These are phyloP conservation scores for Cicer cuneatum DNA, from an alignment of 306 rosid genomes.

Conservation along the genomic window DNA sequence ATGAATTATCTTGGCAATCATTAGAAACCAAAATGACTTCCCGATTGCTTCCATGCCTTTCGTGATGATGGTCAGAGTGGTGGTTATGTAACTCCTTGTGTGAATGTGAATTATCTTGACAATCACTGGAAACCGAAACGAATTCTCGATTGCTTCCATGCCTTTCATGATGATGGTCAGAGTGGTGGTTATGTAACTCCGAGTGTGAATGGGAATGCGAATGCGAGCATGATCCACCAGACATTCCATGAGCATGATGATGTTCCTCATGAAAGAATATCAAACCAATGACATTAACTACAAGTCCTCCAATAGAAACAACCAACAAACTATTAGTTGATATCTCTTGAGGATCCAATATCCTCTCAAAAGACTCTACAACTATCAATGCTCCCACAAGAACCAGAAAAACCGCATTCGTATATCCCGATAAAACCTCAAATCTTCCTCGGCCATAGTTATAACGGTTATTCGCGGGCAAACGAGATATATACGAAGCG, in stretches of 20 bases:
- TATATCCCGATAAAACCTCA: constrained; percentile 90
- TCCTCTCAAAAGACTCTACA: constrained; percentile 89
- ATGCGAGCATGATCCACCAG: constrained; percentile 72
- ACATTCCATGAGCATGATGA: constrained; percentile 91
- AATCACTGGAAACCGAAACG: constrained; percentile 51
- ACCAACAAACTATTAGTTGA: constrained; percentile 77
- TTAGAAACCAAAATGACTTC: constrained; percentile 51
- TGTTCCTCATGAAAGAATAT: constrained; percentile 96
- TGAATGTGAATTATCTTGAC: constrained; percentile 42
- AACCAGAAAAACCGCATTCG: constrained; percentile 89
- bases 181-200: constrained; percentile 39
- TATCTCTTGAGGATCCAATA: constrained; percentile 92
- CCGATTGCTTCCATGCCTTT: constrained; percentile 48
- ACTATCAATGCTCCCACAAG: constrained; percentile 92
- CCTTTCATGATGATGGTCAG: constrained; percentile 49
- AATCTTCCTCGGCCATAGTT: constrained; percentile 92
- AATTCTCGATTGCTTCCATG: constrained; percentile 48
- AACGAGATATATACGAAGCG: constrained; percentile 91
- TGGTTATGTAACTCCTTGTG: constrained; percentile 48
- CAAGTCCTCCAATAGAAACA: constrained; percentile 88
- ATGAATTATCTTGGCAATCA: constrained; percentile 49
- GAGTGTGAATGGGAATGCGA: constrained; percentile 49
- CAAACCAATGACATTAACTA: constrained; percentile 84
- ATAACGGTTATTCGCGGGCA: constrained; percentile 80
- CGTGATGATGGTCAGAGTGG: constrained; percentile 47